These are phyloP conservation scores for Agarophyton chilense DNA, from an alignment of 23 red algal genomes.

Conservation along the genomic window DNA sequence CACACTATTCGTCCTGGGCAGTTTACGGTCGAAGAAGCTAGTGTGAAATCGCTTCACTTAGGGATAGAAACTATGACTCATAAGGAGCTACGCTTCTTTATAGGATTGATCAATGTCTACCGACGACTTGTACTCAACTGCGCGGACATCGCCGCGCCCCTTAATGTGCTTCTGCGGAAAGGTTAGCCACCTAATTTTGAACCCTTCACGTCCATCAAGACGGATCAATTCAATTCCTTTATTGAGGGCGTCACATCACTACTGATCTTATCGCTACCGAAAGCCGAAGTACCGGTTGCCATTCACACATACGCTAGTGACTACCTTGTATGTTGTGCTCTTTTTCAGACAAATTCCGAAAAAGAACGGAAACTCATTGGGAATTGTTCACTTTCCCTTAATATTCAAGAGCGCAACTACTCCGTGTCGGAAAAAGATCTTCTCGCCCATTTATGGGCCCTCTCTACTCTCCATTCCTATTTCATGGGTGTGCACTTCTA, in stretches of 20 bases:
- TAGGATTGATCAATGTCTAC: slow-evolving; percentile 6
- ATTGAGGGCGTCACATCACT: not conserved
- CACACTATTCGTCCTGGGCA: not conserved
- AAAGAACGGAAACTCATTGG: not conserved
- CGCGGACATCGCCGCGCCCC: slow-evolving; percentile 13
- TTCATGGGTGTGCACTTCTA: not conserved
- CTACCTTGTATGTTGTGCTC: not conserved
- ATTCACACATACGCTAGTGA: not conserved
- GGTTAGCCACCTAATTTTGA: not conserved
- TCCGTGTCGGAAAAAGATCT: not conserved
- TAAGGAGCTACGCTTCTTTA: slow-evolving; percentile 8
- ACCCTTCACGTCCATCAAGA: not conserved
- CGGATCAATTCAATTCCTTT: not conserved
- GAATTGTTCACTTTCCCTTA: not conserved
- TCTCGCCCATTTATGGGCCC: not conserved
- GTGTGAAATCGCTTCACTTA: not conserved
- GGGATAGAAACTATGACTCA: not conserved
- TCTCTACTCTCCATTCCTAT: not conserved
- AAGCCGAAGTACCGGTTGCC: not conserved
- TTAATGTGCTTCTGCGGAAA: not conserved
- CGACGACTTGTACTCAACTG: not conserved
- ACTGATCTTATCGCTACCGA: not conserved
- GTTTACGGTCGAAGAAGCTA: not conserved
- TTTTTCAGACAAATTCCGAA: not conserved
- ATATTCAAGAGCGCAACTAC: not conserved